These are phyloP conservation scores for Suillus spraguei DNA, from an alignment of 768 basidiomycete species.

Conservation along the genomic window DNA sequence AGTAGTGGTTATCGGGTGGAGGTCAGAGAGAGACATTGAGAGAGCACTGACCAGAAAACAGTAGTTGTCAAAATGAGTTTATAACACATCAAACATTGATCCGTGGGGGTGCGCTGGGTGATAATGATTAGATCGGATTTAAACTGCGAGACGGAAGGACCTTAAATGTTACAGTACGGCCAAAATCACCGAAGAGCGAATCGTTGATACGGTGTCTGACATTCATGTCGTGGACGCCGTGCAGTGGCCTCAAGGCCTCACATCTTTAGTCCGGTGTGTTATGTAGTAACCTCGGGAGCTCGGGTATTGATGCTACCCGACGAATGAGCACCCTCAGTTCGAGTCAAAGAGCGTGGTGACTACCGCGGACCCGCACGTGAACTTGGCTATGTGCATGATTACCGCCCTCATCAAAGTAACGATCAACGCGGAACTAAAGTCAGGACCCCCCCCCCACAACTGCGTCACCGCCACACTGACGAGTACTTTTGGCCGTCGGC, in stretches of 20 bases:
- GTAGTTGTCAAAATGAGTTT: background rate
- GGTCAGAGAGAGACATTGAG: background rate
- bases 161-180: background rate
- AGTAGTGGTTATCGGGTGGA: background rate
- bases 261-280: background rate
- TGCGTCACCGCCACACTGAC: slow-evolving; percentile 6
- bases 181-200: background rate
- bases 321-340: background rate
- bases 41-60: background rate
- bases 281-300: background rate
- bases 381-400: background rate
- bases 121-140: no score
- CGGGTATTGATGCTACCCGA: background rate
- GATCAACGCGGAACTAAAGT: slow-evolving; percentile 12
- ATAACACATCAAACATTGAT: background rate
- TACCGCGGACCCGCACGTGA: slow-evolving; percentile 11
- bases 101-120: background rate
- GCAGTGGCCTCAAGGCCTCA: background rate
- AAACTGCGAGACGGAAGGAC: background rate
- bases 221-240: no score
- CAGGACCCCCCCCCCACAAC: background rate
- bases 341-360: background rate
- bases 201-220: no score
- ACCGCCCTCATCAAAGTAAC: slow-evolving; percentile 2
- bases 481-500: slow-evolving; percentile 11